A percentile compares a stretch with the other conserved stretches of the same genome.
Evolutionary conservation across 2,329 filamentous ascomycete genomes (phyloP).

Genomic region (Diaporthe batatas): DNA sequence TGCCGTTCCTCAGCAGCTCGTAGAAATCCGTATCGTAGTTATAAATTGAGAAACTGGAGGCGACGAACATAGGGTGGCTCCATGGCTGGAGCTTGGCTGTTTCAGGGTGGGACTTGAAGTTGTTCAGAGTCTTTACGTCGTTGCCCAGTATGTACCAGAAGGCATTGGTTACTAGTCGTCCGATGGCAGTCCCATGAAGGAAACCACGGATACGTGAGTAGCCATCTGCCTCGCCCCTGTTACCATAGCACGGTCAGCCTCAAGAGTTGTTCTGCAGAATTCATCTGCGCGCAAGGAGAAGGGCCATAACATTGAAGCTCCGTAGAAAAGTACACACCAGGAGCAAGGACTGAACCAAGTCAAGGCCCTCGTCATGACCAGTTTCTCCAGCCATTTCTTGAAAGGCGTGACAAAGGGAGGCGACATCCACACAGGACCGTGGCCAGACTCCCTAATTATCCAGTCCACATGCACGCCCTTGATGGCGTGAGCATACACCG

Average conservation of each 20-base stretch:
- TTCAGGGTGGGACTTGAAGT: conserved; percentile 67
- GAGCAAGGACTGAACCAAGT: conserved; percentile 76
- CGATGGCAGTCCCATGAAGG: conserved; percentile 68
- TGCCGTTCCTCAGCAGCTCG: conserved; percentile 66
- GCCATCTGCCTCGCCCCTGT: conserved; percentile 59
- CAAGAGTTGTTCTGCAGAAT: conserved; percentile 60
- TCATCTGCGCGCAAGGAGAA: not conserved
- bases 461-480: conserved; percentile 69
- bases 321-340: conserved; percentile 50
- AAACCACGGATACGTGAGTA: conserved; percentile 67
- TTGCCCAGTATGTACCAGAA: conserved; percentile 71
- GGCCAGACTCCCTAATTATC: conserved; percentile 64
- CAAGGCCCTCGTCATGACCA: conserved; percentile 71
- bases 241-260: not conserved
- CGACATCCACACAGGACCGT: conserved; percentile 73
- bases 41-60: conserved; percentile 68
- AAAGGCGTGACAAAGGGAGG: conserved; percentile 63
- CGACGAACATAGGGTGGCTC: conserved; percentile 65
- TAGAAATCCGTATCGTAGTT: conserved; percentile 72
- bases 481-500: conserved; percentile 71
- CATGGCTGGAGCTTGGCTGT: conserved; percentile 49
- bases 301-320: conserved; percentile 68
- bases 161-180: conserved; percentile 65
- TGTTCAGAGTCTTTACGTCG: conserved; percentile 66
- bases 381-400: conserved; percentile 75